Evolutionary conservation across 1,284 basidiomycete genomes (phyloP).

Genomic region (Phylloboletellus chloephorus): DNA sequence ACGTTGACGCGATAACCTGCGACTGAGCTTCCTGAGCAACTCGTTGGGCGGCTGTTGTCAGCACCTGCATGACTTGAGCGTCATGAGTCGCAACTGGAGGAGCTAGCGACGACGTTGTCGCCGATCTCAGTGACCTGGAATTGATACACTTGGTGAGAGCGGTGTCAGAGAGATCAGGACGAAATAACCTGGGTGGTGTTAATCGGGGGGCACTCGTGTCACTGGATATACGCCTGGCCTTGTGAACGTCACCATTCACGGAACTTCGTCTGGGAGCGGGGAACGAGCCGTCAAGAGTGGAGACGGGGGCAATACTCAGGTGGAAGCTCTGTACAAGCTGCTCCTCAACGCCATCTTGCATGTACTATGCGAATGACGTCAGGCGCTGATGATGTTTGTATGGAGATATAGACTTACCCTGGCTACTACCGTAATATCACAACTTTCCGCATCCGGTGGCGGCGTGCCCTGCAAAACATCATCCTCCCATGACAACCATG

Average conservation of each 20-base stretch:
- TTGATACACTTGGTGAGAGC: constrained; percentile 6
- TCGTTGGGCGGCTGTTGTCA: constrained; percentile 68
- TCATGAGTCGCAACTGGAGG: constrained; percentile 37
- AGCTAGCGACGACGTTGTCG: constrained; percentile 16
- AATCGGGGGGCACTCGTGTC: constrained; percentile 47
- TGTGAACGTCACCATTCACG: constrained; percentile 45
- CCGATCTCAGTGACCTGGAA: constrained; percentile 28
- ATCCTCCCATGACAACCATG: constrained; percentile 88
- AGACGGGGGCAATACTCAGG: constrained; percentile 66
- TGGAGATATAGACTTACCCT: constrained; percentile 43
- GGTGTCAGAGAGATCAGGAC: constrained; percentile 1
- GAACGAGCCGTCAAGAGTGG: constrained; percentile 57
- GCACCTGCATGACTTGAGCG: constrained; percentile 66
- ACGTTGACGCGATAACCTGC: constrained; percentile 50
- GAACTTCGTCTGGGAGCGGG: constrained; percentile 57
- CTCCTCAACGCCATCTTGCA: constrained; percentile 68
- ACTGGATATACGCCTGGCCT: constrained; percentile 53
- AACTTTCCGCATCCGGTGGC: constrained; percentile 63
- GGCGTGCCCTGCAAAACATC: constrained; percentile 71
- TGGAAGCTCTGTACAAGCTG: constrained; percentile 60
- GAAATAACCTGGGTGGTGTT: constrained; percentile 34
- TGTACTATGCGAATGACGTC: constrained; percentile 43
- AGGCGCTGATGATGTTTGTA: constrained; percentile 9
- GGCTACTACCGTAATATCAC: constrained; percentile 66
- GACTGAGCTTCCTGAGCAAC: constrained; percentile 69